Conservation (phyloP, 164 flowering plant species). For the Cinnamomum chago region DNA sequence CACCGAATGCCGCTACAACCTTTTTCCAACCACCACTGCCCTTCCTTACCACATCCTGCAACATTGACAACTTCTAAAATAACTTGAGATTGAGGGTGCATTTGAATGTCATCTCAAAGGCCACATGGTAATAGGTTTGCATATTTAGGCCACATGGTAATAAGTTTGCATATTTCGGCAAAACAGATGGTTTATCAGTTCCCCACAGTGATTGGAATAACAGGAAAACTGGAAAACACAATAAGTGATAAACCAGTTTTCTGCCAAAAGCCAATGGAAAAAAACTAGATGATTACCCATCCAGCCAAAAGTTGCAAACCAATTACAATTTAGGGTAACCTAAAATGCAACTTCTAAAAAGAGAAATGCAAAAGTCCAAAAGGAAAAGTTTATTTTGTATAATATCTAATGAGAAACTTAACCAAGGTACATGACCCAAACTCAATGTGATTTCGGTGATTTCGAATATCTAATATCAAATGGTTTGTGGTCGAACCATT, state of each 20-base stretch:
- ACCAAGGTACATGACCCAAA: not conserved
- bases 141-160: not conserved
- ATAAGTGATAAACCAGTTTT: not conserved
- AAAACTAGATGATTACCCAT: too few relatives aligned
- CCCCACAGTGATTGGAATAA: too few relatives aligned
- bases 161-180: not conserved
- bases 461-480: not conserved
- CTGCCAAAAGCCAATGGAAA: too few relatives aligned
- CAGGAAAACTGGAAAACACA: not conserved
- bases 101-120: too few relatives aligned
- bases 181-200: too few relatives aligned
- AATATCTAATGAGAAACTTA: not conserved
- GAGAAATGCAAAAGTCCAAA: not conserved
- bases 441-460: not conserved
- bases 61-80: not conserved
- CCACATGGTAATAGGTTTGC: not conserved
- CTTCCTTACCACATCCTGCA: conserved; percentile 77
- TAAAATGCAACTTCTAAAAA: not conserved
- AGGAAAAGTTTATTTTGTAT: not conserved
- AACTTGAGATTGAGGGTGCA: not conserved
- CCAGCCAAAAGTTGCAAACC: too few relatives aligned
- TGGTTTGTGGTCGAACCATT: not conserved
- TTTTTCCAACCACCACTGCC: conserved; percentile 88
- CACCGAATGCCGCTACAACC: conserved; percentile 78
- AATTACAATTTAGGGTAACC: not conserved